Percentiles rank a stretch among this genome's conserved stretches.
phyloP scores from a whole-genome alignment of 1,139 yeast genomes.

The Sugiyamaella xylanicola region DNA sequence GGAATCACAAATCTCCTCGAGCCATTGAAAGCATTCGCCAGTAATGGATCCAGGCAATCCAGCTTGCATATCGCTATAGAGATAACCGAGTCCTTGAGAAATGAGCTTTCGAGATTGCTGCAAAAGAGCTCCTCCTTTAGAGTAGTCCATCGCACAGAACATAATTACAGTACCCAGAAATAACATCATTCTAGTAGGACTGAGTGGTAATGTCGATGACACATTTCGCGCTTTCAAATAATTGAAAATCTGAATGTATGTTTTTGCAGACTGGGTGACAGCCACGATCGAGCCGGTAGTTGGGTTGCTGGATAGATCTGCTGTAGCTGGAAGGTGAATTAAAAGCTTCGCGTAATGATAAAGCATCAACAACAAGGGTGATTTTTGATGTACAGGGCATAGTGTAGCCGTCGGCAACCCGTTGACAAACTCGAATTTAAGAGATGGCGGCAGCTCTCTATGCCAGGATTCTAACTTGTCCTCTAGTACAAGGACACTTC shows the following conservation, averaged over 20 bases:
- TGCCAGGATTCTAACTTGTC: slow-evolving; percentile 80
- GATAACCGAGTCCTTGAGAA: slow-evolving; percentile 32
- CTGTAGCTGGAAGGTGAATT: slow-evolving; percentile 76
- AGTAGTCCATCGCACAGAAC: slow-evolving; percentile 77
- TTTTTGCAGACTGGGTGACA: slow-evolving; percentile 74
- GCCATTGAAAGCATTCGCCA: slow-evolving; percentile 30
- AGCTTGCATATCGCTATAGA: slow-evolving; percentile 34
- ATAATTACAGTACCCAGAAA: slow-evolving; percentile 71
- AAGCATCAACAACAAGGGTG: slow-evolving; percentile 60
- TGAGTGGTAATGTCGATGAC: slow-evolving; percentile 63
- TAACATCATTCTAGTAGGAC: slow-evolving; percentile 68
- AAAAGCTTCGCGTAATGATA: slow-evolving; percentile 80
- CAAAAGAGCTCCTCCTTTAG: slow-evolving; percentile 79
- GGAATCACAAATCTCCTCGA: slow-evolving; percentile 35
- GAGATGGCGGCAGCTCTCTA: slow-evolving; percentile 61
- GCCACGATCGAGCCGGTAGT: slow-evolving; percentile 58
- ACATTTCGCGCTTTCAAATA: slow-evolving; percentile 49
- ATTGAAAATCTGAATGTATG: slow-evolving; percentile 61
- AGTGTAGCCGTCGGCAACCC: slow-evolving; percentile 54
- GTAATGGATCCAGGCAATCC: slow-evolving; percentile 36
- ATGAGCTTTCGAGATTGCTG: slow-evolving; percentile 60
- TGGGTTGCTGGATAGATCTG: slow-evolving; percentile 33
- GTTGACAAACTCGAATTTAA: slow-evolving; percentile 66
- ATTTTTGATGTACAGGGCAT: slow-evolving; percentile 51
- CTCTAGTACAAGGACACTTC: slow-evolving; percentile 54